Conservation (phyloP, 2,329 filamentous ascomycete genomes). For the Aspergillus amoenus region DNA sequence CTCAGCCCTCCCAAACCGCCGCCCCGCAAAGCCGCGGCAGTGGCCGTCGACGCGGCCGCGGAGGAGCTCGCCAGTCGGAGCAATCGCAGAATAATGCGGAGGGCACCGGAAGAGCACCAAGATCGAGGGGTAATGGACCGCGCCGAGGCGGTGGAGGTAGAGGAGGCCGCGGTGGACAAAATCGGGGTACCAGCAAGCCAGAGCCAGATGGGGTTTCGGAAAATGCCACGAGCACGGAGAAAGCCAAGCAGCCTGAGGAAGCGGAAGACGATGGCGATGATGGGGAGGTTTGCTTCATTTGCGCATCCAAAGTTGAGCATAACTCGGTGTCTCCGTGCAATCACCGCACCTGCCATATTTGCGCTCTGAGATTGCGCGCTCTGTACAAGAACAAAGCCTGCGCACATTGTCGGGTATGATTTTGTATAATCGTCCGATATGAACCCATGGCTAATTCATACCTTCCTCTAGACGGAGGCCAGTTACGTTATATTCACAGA, state of each 20-base stretch:
- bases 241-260: constrained; percentile 25
- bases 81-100: constrained; percentile 28
- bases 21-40: constrained; percentile 38
- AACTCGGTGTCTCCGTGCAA: constrained; percentile 91
- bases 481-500: constrained; percentile 88
- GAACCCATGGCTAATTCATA: constrained; percentile 12
- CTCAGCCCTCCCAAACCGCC: constrained; percentile 23
- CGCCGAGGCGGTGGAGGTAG: constrained; percentile 28
- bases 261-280: constrained; percentile 56
- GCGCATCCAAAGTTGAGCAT: constrained; percentile 85
- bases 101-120: constrained; percentile 35
- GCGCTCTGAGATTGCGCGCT: constrained; percentile 83
- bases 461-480: constrained; percentile 40
- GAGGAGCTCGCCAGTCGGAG: constrained; percentile 33
- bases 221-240: constrained; percentile 38
- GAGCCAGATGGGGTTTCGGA: constrained; percentile 36
- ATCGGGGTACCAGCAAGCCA: constrained; percentile 19
- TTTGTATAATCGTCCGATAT: neutral
- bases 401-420: constrained; percentile 80
- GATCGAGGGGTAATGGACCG: constrained; percentile 33
- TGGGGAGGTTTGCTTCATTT: constrained; percentile 93
- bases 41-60: constrained; percentile 41
- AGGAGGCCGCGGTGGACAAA: constrained; percentile 33
- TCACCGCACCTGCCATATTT: constrained; percentile 95
- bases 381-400: constrained; percentile 96